These are phyloP conservation scores for Coemansia sp. DNA, from an alignment of 192 early-diverging fungal species.

Conservation along the genomic window DNA sequence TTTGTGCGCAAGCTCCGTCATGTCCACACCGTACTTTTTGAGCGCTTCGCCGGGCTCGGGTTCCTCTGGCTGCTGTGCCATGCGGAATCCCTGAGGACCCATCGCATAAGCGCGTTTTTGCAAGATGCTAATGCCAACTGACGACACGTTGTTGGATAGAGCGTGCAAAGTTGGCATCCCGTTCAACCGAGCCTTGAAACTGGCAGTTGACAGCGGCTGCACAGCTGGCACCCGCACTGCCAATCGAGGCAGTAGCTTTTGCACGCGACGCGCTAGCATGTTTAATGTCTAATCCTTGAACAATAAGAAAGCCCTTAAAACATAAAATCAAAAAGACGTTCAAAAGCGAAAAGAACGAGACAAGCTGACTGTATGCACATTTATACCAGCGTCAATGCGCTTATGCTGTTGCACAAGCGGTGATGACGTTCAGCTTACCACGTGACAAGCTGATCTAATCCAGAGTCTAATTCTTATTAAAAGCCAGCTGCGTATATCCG, in stretches of 20 bases:
- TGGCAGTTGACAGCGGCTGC: neutral
- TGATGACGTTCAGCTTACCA: too few relatives aligned
- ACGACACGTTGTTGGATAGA: neutral
- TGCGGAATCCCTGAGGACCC: conserved; percentile 51
- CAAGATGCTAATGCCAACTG: neutral
- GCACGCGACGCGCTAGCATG: conserved; percentile 2
- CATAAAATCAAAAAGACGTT: neutral
- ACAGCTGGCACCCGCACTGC: neutral
- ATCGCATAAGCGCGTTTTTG: conserved; percentile 35
- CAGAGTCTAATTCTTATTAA: too few relatives aligned
- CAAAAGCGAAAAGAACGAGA: neutral
- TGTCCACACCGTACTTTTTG: conserved; percentile 66
- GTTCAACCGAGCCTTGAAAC: neutral
- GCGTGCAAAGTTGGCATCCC: neutral
- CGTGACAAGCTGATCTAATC: too few relatives aligned
- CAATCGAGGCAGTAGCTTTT: conserved; percentile 2
- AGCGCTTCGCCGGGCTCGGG: conserved; percentile 55
- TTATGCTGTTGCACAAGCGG: neutral
- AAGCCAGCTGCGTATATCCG: too few relatives aligned
- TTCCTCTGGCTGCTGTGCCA: conserved; percentile 42
- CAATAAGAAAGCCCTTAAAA: too few relatives aligned
- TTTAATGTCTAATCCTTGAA: neutral
- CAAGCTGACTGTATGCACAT: neutral
- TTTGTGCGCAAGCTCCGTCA: conserved; percentile 70
- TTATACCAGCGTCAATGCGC: neutral